Conservation (phyloP, 164 flowering plant genomes). For the Euptelea pleiosperma region DNA sequence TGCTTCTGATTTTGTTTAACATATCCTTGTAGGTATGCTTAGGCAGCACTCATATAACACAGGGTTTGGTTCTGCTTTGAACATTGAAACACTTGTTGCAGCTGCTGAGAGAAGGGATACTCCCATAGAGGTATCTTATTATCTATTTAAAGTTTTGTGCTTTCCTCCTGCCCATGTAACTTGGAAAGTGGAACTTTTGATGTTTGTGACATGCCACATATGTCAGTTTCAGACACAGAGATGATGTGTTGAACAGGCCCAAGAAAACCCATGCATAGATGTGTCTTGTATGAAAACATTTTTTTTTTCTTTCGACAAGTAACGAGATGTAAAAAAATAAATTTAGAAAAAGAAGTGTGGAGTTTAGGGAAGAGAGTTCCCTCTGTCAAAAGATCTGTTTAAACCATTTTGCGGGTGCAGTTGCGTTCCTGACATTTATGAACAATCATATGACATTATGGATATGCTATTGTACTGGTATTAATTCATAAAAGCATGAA, state of each 20-base stretch:
- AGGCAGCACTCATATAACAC: conserved; percentile 32
- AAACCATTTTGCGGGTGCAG: too few species aligned
- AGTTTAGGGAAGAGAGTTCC: too few species aligned
- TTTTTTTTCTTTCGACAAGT: neutral
- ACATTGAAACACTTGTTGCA: conserved; percentile 91
- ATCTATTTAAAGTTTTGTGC: neutral
- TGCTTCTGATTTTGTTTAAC: conserved; percentile 3
- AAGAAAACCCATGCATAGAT: neutral
- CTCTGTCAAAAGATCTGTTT: too few species aligned
- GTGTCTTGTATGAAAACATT: neutral
- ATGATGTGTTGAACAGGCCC: neutral
- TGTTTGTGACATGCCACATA: neutral
- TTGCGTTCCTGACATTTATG: neutral
- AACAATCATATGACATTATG: neutral
- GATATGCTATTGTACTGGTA: neutral
- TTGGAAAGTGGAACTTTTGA: neutral
- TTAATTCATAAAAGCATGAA: neutral
- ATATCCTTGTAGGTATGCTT: conserved; percentile 25
- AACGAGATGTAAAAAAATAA: conserved; percentile 2
- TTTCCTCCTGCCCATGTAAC: neutral
- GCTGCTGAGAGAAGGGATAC: conserved; percentile 95
- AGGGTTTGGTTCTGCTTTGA: conserved; percentile 97
- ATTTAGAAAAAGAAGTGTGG: too few species aligned
- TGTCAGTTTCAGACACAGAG: too few species aligned
- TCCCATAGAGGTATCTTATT: conserved; percentile 71